Percentiles rank a stretch among this genome's conserved stretches.
Conservation (phyloP, 306 rosid species). For the Inga laurina region DNA sequence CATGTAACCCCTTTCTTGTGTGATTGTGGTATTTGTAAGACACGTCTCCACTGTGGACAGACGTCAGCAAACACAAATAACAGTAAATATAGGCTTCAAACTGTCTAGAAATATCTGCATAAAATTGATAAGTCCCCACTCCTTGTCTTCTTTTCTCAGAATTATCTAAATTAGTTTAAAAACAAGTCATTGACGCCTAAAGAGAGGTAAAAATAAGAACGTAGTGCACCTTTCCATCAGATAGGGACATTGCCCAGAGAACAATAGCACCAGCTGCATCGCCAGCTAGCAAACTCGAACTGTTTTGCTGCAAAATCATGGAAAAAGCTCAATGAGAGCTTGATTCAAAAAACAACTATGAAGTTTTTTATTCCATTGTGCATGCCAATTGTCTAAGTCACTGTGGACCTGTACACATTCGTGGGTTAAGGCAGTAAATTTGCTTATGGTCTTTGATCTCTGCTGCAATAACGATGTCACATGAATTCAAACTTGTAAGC, state of each 20-base stretch:
- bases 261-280: slow-evolving; percentile 81
- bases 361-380: neutral
- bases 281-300: slow-evolving; percentile 76
- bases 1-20: slow-evolving; percentile 97
- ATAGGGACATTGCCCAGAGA: slow-evolving; percentile 72
- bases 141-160: neutral
- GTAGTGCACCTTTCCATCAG: slow-evolving; percentile 62
- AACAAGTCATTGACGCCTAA: neutral
- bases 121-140: neutral
- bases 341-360: neutral
- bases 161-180: neutral
- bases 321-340: neutral
- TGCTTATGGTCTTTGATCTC: neutral
- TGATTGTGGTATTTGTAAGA: slow-evolving; percentile 64
- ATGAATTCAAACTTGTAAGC: neutral
- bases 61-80: slow-evolving; percentile 20
- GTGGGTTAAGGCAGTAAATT: neutral
- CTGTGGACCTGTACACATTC: neutral
- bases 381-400: neutral
- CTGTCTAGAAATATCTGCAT: neutral
- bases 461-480: neutral
- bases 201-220: neutral
- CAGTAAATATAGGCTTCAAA: slow-evolving; percentile 23
- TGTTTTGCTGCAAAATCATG: slow-evolving; percentile 57
- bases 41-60: slow-evolving; percentile 73